Base-by-base conservation (phyloP, 257 asterid genomes). In the Capsicum pubescens region DNA sequence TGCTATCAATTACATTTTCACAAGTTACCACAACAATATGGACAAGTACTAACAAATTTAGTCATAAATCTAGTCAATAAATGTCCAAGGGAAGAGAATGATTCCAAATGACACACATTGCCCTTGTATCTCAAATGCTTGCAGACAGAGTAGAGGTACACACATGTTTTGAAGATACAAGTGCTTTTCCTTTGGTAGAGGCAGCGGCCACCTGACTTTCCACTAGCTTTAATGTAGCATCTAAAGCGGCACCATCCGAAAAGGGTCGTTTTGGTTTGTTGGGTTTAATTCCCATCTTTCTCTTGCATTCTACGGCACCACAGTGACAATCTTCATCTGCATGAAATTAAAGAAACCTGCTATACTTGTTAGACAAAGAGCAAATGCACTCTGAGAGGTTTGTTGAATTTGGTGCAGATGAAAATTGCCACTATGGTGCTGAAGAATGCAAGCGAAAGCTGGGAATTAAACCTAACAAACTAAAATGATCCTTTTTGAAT, bases 201-300 rank as follows among this genome's bases (percentile, higher is more conserved):
- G 87, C 83, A 61, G 84, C 92, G 82, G 94, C 32, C 32, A 26
- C 32, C 32, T 26, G 32, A 0, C 32, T 26, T 26, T 1, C 32
- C 32, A 26, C 32, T 83, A 90, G 71, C 82, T 91, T 86, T 83
- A 92, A 83, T 64, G 95, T 93, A 88, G 98, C 92, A 88, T 93
- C 98, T 72, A 94, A 91, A 86, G 97, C 32, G 32, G 32, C 32
- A 26, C 32, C 32, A 26, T 26, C 32, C 32, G 32, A 26, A 26
- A 26, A 88, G 80, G 91, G 83, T 39, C 85, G 79, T 85, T 92
- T 95, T 72, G 32, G 32, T 26, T 26, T 26, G 32, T 26, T 26
- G 32, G 32, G 32, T 26, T 26, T 26, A 26, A 26, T 26, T 26
- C 32, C 32, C 32, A 26, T 26, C 32, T 26, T 26, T 26, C 32